Base-by-base conservation (phyloP, 2,329 filamentous ascomycete species). In the Lecanicillium sp. region DNA sequence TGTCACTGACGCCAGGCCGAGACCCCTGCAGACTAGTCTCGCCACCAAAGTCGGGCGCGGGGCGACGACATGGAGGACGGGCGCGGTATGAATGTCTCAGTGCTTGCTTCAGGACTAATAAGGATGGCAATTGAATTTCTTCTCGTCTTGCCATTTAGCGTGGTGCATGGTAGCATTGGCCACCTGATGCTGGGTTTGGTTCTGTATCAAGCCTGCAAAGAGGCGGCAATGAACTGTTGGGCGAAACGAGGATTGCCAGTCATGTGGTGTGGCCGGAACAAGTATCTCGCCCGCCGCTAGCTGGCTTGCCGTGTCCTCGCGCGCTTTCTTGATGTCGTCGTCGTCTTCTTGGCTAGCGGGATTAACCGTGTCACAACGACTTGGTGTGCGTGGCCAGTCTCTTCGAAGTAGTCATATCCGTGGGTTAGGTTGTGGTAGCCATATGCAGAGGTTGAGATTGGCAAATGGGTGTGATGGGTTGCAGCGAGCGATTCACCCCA, bases 1-100 rank as follows among this genome's bases (percentile, higher is more conserved):
- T 46, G 35, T 17, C 44, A 46, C 24, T 19, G 14, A 32, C 24
- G 20, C 35, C 44, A 46, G 20, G 21, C 29, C 21, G 29, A 44
- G 20, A 26, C 30, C 30, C 41, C 30, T 44, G 41, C 30, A 35
- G 30, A 26, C 37, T 24, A 20, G 21, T n/a, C 17, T 23, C 15
- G 35, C 24, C 19, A 21, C n/a, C n/a, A n/a, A n/a, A n/a, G n/a
- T n/a, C n/a, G 29, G 14, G 21, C n/a, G 9, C 10, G n/a, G 14
- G 19, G 12, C 3, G 27, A 14, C 11, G 21, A 9, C 24, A 27
- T 2, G 11, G n/a, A n/a, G n/a, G n/a, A n/a, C n/a, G n/a, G 23
- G 23, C 10, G 17, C 35, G 14, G 35, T 8, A 38, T 14, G 2
- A 32, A 7, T 46, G 44, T 39, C 44, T 46, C n/a, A 24, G 9